Conservation (phyloP, 148 eudicot species). For the Dysphania ambrosioides region DNA sequence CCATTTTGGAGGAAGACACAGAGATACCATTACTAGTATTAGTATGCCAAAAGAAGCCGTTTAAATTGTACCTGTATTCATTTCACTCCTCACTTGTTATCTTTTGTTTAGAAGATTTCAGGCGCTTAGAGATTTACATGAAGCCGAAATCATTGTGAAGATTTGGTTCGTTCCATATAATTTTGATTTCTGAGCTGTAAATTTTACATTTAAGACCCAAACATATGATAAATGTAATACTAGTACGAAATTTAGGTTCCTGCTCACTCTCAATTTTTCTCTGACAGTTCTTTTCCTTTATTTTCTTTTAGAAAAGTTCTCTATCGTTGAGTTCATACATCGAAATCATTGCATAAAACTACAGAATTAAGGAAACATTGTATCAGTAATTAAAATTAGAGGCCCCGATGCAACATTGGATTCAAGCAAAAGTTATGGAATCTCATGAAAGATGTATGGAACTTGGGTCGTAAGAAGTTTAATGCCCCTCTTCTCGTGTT, state of each 20-base stretch:
- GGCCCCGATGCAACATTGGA: too few relatives aligned
- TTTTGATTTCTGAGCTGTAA: neutral
- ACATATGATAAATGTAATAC: neutral
- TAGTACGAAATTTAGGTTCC: neutral
- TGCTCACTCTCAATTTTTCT: neutral
- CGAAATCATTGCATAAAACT: too few relatives aligned
- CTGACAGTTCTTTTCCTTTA: neutral
- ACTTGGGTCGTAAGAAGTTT: too few relatives aligned
- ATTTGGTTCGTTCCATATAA: neutral
- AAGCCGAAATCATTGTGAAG: neutral
- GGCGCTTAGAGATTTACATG: neutral
- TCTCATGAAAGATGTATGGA: too few relatives aligned
- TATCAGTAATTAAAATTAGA: too few relatives aligned
- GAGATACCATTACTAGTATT: neutral
- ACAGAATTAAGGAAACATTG: too few relatives aligned
- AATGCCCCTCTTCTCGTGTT: too few relatives aligned
- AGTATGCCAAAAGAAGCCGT: neutral
- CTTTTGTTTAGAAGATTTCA: too few relatives aligned
- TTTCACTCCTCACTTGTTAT: neutral
- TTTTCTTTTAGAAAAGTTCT: too few relatives aligned
- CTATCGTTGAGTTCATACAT: too few relatives aligned
- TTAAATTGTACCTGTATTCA: neutral
- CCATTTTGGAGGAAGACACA: constrained; percentile 6
- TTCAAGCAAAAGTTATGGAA: too few relatives aligned
- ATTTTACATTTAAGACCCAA: neutral